phyloP scores from a whole-genome alignment of 2,329 filamentous ascomycete species.

The Colletotrichum limetticola region DNA sequence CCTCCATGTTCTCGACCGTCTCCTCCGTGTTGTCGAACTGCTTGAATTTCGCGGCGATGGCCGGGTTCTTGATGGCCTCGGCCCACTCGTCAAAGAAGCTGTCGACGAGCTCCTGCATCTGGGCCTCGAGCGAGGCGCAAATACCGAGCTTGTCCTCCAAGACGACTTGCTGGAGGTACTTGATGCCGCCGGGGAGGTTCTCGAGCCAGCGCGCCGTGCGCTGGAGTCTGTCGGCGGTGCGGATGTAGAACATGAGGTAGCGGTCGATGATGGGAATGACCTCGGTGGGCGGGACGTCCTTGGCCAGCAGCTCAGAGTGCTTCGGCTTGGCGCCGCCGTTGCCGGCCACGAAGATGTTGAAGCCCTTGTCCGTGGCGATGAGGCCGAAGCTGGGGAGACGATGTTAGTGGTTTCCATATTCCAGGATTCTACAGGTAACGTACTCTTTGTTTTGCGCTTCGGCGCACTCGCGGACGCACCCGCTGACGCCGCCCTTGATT shows the following conservation, averaged over 20 bases:
- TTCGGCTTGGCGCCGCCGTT: slow-evolving; percentile 89
- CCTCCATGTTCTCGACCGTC: slow-evolving; percentile 75
- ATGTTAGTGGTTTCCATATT: too few relatives aligned
- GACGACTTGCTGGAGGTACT: slow-evolving; percentile 84
- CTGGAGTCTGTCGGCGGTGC: slow-evolving; percentile 90
- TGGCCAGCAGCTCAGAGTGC: slow-evolving; percentile 85
- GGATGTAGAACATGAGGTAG: slow-evolving; percentile 93
- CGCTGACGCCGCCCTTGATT: slow-evolving; percentile 89
- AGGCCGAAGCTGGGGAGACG: slow-evolving; percentile 75
- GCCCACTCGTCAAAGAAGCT: slow-evolving; percentile 94
- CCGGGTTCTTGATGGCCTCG: slow-evolving; percentile 78
- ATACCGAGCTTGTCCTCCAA: slow-evolving; percentile 89
- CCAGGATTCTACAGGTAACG: slow-evolving; percentile 38
- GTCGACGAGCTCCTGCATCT: slow-evolving; percentile 88
- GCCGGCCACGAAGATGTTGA: slow-evolving; percentile 91
- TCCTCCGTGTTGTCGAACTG: slow-evolving; percentile 89
- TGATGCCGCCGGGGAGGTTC: slow-evolving; percentile 82
- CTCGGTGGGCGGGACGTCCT: slow-evolving; percentile 85
- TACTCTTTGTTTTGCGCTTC: slow-evolving; percentile 94
- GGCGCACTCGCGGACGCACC: slow-evolving; percentile 92
- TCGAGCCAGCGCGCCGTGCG: slow-evolving; percentile 91
- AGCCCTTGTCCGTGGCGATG: slow-evolving; percentile 92
- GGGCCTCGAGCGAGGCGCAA: slow-evolving; percentile 82
- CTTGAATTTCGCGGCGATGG: slow-evolving; percentile 74
- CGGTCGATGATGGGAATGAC: slow-evolving; percentile 87